Evolutionary conservation across 192 early-diverging fungal genomes (phyloP), one percentile per base, ranked within the genome.

Genomic region (Rhizoclosmatium globosum): DNA sequence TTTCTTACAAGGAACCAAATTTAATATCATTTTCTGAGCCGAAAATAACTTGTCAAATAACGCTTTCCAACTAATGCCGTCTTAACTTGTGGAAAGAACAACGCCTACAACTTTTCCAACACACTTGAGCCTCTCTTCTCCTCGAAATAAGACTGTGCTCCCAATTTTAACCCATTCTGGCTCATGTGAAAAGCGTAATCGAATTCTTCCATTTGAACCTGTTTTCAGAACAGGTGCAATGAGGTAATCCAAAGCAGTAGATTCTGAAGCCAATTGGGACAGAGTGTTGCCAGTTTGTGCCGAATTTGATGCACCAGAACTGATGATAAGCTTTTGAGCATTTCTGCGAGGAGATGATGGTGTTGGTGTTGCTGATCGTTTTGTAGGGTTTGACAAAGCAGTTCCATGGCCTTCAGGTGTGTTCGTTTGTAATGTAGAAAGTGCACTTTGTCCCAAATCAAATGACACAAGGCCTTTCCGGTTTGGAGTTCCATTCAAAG

Each of bases 101-200:
- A 74, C 61, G 0, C 72, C 69, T 1, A 88, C 82, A 9, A 94
- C 85, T 71, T 88, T 89, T 13, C 93, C 93, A 1, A 94, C 82
- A 69, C 93, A 93, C 76, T 93, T 94, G 43, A 89, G 85, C 23
- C 84, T 74, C n/a, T 85, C 91, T 70, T 89, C 84, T 64, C 88
- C 87, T 56, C 88, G 85, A 60, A 94, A 90, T 42, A 94, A 64
- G 0, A 94, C 87, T 2, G 87, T 84, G 1, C 87, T 79, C 3
- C 90, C 93, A 15, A 87, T 79, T 9, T 81, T 79, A 47, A 94
- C 76, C 57, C 88, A 90, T 42, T 87, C 90, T 23, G 92, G 91
- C 75, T 92, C 90, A 59, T 86, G 79, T 47, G 89, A 81, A 60
- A 92, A 92, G 62, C 80, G 70, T 41, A 94, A 87, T 4, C 82